Base-by-base conservation (phyloP, 2,329 filamentous ascomycete genomes). In the Penicillium sp. region DNA sequence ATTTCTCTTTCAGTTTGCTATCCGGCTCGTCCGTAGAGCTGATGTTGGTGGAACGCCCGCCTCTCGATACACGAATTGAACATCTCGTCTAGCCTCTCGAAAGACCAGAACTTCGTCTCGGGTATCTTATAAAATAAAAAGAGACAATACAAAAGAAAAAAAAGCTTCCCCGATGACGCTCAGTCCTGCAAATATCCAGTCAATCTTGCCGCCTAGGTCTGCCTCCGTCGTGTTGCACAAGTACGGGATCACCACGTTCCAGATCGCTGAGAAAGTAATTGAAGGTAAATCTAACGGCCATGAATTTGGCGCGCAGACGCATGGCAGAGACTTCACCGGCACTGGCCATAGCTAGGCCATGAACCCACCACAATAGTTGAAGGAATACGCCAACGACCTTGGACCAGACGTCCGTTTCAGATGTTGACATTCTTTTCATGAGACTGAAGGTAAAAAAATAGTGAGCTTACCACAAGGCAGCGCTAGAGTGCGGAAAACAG, bases 231-330 rank as follows among this genome's bases (percentile, higher is more conserved):
- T 23, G 36, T 48, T 48, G 18, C 42, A 42, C 45, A 48, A 13
- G 18, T 48, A 42, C 7, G 45, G 45, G 13, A 48, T 48, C 2
- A 16, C 12, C 4, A 52, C 45, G 16, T 52, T 49, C 51, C 51
- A 52, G 1, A 49, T 23, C 13, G 51, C 49, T n/a, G 42, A 49
- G 18, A 52, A 52, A 52, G 42, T 52, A 52, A 16, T 52, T 52
- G 45, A 52, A 52, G 6, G 51, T 45, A 33, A 49, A 52, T 10
- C 51, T 45, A 16, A 52, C 39, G 13, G 42, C 51, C 51, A 52
- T 52, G 2, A 45, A 52, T 18, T 52, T 52, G 3, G 51, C 51
- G 16, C 51, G 51, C 26, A 52, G 42, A 33, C 42, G 51, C 8
- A 52, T 45, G 9, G 28, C 10, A 29, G 45, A 52, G 10, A 52